Evolutionary conservation across 352 stramenopile genomes (phyloP), one percentile per base, ranked within the genome.

Genomic region (Elongisporangium undulatum): DNA sequence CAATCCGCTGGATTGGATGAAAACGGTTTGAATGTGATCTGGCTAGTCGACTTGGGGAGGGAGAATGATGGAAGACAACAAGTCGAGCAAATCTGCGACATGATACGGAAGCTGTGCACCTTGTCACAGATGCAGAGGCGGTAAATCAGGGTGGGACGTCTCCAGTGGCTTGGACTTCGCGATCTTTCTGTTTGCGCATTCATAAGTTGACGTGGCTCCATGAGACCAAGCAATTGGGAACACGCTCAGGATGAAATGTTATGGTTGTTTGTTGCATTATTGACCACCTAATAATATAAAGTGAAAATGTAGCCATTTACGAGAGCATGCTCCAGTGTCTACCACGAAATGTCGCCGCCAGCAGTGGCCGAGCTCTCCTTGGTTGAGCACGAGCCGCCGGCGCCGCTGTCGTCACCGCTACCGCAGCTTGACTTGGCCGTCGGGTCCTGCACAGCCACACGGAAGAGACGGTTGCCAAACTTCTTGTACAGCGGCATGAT

Each of bases 401-500:
- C 63, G 13, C 64, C 66, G 22, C 66, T 66, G 29, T 71, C 63
- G 45, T 67, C 59, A 41, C 66, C 69, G 56, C 72, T 67, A 19
- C 76, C 85, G 58, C 69, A 74, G 38, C 66, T 67, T 48, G 72
- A 70, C 23, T 67, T 61, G 7, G 50, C 63, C 26, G 52, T 65
- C 24, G 82, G 74, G 52, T 92, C 81, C 56, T 90, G 77, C 58
- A 95, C 82, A 9, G 85, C 85, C 51, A 92, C 85, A 20, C 85
- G 85, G 66, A 95, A 95, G 58, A 95, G 79, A 45, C 79, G 76
- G 72, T 90, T 91, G 66, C 82, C 82, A 34, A 90, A 93, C 72
- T 91, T 90, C 63, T 89, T 89, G 77, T 91, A 95, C 26, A 95
- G 70, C 56, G 85, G 80, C 82, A 92, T 91, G 74, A 95, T 91